A percentile compares a stretch with the other conserved stretches of the same genome.
These are phyloP conservation scores for Yamadazyma ubonensis DNA, from an alignment of 805 yeast genomes.

Conservation along the genomic window DNA sequence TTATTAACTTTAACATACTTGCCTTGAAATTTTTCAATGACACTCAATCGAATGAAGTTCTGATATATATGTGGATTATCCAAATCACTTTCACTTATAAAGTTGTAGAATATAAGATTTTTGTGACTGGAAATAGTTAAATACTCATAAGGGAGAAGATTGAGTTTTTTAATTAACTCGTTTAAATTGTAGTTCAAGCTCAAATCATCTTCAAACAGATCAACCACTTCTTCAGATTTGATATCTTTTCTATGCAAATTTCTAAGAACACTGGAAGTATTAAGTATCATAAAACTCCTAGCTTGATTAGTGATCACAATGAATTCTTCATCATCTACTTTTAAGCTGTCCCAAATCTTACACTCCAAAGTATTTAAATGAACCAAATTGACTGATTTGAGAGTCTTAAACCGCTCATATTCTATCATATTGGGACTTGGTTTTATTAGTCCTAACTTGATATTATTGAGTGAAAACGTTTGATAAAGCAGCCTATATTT, in stretches of 20 bases:
- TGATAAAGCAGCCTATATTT: slow-evolving; percentile 12
- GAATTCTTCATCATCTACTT: slow-evolving; percentile 6
- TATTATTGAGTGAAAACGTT: slow-evolving; percentile 7
- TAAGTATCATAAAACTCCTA: slow-evolving; percentile 12
- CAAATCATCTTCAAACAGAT: slow-evolving; percentile 9
- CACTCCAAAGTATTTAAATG: slow-evolving; percentile 10
- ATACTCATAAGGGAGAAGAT: slow-evolving; percentile 16
- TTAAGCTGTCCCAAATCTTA: slow-evolving; percentile 14
- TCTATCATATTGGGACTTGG: slow-evolving; percentile 10
- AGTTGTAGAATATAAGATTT: slow-evolving; percentile 13
- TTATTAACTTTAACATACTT: slow-evolving; percentile 9
- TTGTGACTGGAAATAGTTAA: slow-evolving; percentile 11
- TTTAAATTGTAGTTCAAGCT: slow-evolving; percentile 8
- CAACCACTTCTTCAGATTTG: neutral
- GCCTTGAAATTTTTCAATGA: slow-evolving; percentile 4
- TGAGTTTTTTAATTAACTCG: slow-evolving; percentile 10
- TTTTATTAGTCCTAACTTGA: slow-evolving; percentile 13
- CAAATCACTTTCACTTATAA: slow-evolving; percentile 18
- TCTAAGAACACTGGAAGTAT: slow-evolving; percentile 6
- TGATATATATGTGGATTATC: slow-evolving; percentile 19
- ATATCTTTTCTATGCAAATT: neutral
- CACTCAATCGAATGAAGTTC: slow-evolving; percentile 11
- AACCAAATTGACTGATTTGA: slow-evolving; percentile 5
- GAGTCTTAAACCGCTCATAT: slow-evolving; percentile 10
- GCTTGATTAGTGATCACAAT: slow-evolving; percentile 14